Conservation (phyloP, 768 basidiomycete species). For the Amanita thiersii region DNA sequence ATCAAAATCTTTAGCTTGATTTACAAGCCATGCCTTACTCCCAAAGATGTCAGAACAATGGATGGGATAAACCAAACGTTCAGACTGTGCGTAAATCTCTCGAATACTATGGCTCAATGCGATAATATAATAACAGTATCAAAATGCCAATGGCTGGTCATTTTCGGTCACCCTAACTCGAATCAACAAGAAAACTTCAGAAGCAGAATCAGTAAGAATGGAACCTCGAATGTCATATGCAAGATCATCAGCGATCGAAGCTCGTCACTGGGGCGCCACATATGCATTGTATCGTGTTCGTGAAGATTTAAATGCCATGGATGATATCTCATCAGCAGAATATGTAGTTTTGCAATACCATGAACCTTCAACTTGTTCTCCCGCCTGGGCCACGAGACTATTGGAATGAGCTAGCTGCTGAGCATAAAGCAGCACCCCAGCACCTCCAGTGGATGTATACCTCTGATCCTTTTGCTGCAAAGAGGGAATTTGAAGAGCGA, state of each 20-base stretch:
- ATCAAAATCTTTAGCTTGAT: background rate
- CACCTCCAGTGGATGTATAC: constrained; percentile 84
- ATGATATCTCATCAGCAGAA: constrained; percentile 15
- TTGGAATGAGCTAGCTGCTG: constrained; percentile 68
- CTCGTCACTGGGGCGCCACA: constrained; percentile 86
- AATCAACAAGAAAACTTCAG: constrained; percentile 62
- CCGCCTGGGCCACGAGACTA: constrained; percentile 84
- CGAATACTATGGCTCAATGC: constrained; percentile 7
- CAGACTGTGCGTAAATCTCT: constrained; percentile 48
- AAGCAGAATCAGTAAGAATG: constrained; percentile 61
- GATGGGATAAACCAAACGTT: constrained; percentile 81
- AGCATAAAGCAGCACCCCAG: constrained; percentile 59
- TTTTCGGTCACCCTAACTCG: constrained; percentile 64
- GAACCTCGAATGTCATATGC: constrained; percentile 67
- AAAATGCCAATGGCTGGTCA: constrained; percentile 39
- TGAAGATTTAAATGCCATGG: constrained; percentile 16
- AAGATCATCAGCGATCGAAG: constrained; percentile 64
- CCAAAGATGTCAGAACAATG: constrained; percentile 75
- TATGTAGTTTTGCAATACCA: constrained; percentile 63
- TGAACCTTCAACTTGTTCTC: constrained; percentile 66
- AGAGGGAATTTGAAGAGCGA: constrained; percentile 55
- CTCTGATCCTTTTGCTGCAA: constrained; percentile 79
- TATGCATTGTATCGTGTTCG: constrained; percentile 83
- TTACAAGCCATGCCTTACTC: constrained; percentile 3
- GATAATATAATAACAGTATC: constrained; percentile 30